Base-by-base conservation (phyloP, 352 stramenopile genomes). In the Aphanomyces invadans region DNA sequence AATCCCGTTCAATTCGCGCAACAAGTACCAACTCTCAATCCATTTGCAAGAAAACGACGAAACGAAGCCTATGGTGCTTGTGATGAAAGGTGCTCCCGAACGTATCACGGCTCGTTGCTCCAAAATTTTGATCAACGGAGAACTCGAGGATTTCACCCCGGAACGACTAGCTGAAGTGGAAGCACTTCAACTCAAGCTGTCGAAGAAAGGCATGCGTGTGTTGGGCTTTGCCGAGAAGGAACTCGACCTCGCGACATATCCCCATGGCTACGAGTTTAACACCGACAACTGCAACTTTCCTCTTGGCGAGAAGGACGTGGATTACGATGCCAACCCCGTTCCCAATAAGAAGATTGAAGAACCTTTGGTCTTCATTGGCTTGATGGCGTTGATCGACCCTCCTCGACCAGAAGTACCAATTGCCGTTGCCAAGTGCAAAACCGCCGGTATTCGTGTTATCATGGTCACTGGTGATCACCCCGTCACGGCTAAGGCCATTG, bases 81-180 rank as follows among this genome's bases (percentile, higher is more conserved):
- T 88, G 29, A 97, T 99, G 79, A 99, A 99, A 75, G 97, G 96
- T 62, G 97, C 95, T 0, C 96, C 96, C 1, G 96, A 99, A 63
- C 86, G 90, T 46, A 97, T 99, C 72, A 80, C 97, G n/a, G 74
- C 79, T 25, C 78, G 94, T 23, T 99, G 96, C 72, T 72, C 75
- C 45, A 81, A 79, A n/a, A 74, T 94, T n/a, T 66, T 97, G 70
- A 62, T 87, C 12, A 71, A 72, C 53, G 79, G 79, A 2, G 64
- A 86, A 69, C 25, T 70, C 4, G 28, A 56, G 21, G 95, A 97
- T 62, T 84, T 97, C 66, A 96, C 93, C 0, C 88, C 90, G 3
- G 96, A 98, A 70, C 77, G 86, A n/a, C 87, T 98, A 15, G 79
- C 70, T 15, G 72, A 86, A 68, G 72, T 86, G 4, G 77, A 88